phyloP scores from a whole-genome alignment of 108 stramenopile genomes.

The Skeletonema grethae region DNA sequence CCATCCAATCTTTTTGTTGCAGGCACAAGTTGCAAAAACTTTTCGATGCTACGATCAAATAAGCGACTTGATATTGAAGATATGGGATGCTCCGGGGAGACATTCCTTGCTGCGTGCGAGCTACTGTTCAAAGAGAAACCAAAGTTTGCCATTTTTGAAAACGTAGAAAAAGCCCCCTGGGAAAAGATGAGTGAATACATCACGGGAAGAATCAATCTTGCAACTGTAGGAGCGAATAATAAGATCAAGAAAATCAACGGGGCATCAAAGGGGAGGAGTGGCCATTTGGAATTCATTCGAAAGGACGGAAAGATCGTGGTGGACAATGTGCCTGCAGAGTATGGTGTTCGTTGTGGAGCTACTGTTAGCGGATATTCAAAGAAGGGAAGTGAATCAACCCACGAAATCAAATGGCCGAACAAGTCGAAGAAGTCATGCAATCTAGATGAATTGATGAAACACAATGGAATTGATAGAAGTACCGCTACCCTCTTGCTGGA shows the following conservation, averaged over 20 bases:
- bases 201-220: conserved; percentile 56
- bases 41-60: conserved; percentile 62
- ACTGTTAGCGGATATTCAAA: conserved; percentile 60
- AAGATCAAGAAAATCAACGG: conserved; percentile 33
- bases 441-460: conserved; percentile 53
- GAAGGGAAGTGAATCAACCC: conserved; percentile 9
- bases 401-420: conserved; percentile 33
- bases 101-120: conserved; percentile 76
- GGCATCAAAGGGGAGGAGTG: conserved; percentile 30
- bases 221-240: conserved; percentile 34
- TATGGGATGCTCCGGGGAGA: conserved; percentile 74
- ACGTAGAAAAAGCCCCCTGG: conserved; percentile 47
- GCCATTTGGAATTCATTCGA: conserved; percentile 36
- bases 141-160: conserved; percentile 73
- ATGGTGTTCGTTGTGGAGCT: conserved; percentile 68
- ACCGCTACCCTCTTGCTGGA: conserved; percentile 62
- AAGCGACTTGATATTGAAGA: conserved; percentile 78
- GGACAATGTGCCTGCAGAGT: conserved; percentile 55
- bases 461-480: conserved; percentile 52
- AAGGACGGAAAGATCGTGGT: conserved; percentile 44
- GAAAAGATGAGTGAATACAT: conserved; percentile 76
- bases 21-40: conserved; percentile 84
- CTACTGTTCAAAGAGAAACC: conserved; percentile 66
- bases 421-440: conserved; percentile 46
- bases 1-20: conserved; percentile 74